A percentile compares a stretch with the other conserved stretches of the same genome.
Conservation (phyloP, 2,329 filamentous ascomycete genomes). For the Elsinoe australis region DNA sequence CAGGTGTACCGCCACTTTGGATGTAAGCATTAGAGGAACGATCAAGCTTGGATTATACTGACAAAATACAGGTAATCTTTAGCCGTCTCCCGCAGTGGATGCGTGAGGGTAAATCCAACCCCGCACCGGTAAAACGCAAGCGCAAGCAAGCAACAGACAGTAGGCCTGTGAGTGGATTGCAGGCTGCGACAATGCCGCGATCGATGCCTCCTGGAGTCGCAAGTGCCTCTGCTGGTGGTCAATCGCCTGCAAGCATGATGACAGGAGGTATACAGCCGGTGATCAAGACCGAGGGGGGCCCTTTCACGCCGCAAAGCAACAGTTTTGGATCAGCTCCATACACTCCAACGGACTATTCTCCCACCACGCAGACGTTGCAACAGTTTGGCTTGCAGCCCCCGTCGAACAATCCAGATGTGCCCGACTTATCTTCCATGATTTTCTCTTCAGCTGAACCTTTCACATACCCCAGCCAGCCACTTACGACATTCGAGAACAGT, state of each 20-base stretch:
- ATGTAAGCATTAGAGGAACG: too few species aligned
- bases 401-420: constrained; percentile 41
- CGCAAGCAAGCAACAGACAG: constrained; percentile 35
- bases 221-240: background rate
- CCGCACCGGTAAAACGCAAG: constrained; percentile 36
- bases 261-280: constrained; percentile 6
- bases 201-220: background rate
- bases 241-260: constrained; percentile 12
- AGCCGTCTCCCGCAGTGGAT: constrained; percentile 62
- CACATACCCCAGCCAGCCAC: constrained; percentile 68
- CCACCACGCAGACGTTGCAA: constrained; percentile 13
- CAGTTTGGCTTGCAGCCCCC: constrained; percentile 15
- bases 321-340: constrained; percentile 17
- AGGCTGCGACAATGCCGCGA: background rate
- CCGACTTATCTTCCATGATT: constrained; percentile 71
- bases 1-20: constrained; percentile 68
- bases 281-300: constrained; percentile 7
- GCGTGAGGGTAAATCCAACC: constrained; percentile 40
- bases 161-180: background rate
- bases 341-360: constrained; percentile 19
- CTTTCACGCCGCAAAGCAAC: background rate
- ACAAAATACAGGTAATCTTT: constrained; percentile 59
- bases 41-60: constrained; percentile 19
- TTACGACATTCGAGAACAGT: constrained; percentile 50
- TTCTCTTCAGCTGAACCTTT: constrained; percentile 72